Conservation (phyloP, 2,329 filamentous ascomycete genomes). For the Pseudogymnoascus sp. region DNA sequence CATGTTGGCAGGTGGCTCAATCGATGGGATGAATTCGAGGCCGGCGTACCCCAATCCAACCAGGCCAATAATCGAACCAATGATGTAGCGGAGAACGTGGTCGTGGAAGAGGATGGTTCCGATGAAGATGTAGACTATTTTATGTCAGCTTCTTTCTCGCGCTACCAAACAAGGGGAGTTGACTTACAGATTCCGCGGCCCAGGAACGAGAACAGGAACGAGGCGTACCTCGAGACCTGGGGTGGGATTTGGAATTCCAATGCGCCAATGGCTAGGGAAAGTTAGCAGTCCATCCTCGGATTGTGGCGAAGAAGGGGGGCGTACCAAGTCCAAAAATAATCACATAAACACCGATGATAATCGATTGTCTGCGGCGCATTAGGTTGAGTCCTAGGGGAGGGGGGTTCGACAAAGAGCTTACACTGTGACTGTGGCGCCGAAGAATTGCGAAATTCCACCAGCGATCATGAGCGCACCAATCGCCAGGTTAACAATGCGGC, state of each 20-base stretch:
- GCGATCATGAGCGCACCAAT: constrained; percentile 82
- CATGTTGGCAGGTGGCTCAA: constrained; percentile 58
- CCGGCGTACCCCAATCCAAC: constrained; percentile 71
- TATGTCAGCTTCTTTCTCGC: constrained; percentile 18
- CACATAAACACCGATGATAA: constrained; percentile 80
- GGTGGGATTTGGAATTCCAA: constrained; percentile 90
- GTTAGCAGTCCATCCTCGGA: not conserved
- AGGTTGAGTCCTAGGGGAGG: not conserved
- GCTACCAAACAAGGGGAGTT: not conserved
- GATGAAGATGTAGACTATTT: constrained; percentile 87
- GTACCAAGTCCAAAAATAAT: constrained; percentile 83
- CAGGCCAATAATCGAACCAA: constrained; percentile 70
- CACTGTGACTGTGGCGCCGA: constrained; percentile 34
- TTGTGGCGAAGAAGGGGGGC: constrained; percentile 26
- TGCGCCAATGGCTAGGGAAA: not conserved
- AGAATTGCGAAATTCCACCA: constrained; percentile 72
- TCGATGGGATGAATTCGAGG: constrained; percentile 72
- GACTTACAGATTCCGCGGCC: constrained; percentile 85
- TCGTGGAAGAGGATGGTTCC: constrained; percentile 75
- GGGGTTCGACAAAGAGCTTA: not conserved
- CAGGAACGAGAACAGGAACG: constrained; percentile 96
- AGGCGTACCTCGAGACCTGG: constrained; percentile 86
- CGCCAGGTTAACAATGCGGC: constrained; percentile 89
- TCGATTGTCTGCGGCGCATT: constrained; percentile 48
- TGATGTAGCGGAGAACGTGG: constrained; percentile 61